These are phyloP conservation scores for Colletotrichum sp. DNA, from an alignment of 2,329 filamentous ascomycete genomes.

Conservation along the genomic window DNA sequence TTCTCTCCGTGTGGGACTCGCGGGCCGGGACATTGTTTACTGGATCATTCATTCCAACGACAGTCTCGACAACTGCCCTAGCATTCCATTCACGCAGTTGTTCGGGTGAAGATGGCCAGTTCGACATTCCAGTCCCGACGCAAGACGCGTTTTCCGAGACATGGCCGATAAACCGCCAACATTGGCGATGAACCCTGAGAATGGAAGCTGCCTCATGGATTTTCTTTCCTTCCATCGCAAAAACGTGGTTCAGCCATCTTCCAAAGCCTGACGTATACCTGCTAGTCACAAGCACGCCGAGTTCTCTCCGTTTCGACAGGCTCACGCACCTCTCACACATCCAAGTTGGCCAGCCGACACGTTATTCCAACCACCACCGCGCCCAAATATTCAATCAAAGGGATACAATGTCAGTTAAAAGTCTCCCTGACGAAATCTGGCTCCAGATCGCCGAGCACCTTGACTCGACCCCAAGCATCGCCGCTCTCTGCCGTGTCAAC, in stretches of 20 bases:
- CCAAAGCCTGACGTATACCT: fast-evolving
- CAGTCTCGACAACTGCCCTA: not conserved
- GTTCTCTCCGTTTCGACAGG: not conserved
- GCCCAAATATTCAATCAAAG: no score
- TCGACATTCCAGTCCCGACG: not conserved
- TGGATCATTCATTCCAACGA: not conserved
- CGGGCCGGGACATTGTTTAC: not conserved
- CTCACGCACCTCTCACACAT: no score
- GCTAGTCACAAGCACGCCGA: fast-evolving
- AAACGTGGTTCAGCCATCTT: not conserved
- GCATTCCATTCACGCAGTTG: not conserved
- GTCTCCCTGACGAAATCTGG: not conserved
- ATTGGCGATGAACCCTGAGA: not conserved
- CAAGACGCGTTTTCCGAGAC: not conserved
- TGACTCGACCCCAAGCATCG: not conserved
- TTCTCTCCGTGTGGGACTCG: not conserved
- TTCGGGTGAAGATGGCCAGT: not conserved
- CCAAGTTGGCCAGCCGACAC: no score
- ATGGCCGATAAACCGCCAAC: not conserved
- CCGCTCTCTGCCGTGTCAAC: not conserved
- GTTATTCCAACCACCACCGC: no score
- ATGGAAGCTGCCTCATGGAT: fast-evolving
- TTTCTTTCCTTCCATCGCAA: not conserved
- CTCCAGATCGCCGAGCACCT: not conserved
- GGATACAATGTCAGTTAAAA: no score